Evolutionary conservation across 164 flowering plant genomes (phyloP).

Genomic region (Echeveria elegans): DNA sequence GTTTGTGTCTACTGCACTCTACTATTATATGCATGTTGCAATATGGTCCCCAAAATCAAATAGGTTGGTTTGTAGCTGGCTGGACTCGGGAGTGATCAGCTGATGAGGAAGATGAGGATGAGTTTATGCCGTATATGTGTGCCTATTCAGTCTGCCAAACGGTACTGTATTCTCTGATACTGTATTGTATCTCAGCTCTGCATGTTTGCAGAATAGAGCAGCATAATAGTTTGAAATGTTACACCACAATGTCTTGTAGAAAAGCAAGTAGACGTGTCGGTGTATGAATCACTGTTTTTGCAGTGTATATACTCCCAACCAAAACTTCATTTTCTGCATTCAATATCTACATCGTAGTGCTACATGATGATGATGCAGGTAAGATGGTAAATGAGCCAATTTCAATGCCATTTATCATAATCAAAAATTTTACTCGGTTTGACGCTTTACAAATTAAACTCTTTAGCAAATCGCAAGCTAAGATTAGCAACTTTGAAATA

Average conservation of each 20-base stretch:
- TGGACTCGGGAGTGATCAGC: neutral
- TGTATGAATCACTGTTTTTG: neutral
- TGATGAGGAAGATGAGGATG: neutral
- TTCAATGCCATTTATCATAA: neutral
- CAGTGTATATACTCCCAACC: neutral
- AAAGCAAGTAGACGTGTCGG: neutral
- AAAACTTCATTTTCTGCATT: neutral
- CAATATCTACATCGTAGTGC: constrained; percentile 1
- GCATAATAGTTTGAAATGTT: neutral
- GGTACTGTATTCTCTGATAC: neutral
- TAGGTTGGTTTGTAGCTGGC: neutral
- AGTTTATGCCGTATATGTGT: neutral
- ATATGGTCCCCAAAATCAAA: neutral
- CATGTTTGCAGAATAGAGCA: too few relatives aligned
- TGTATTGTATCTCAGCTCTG: neutral
- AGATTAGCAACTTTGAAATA: too few relatives aligned
- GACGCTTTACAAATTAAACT: too few relatives aligned
- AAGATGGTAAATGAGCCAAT: neutral
- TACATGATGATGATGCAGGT: neutral
- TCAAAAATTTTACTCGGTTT: too few relatives aligned
- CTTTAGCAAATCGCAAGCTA: too few relatives aligned
- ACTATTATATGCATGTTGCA: neutral
- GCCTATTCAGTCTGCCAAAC: neutral
- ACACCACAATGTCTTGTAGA: neutral
- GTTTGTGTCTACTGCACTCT: too few relatives aligned